phyloP scores from a whole-genome alignment of 2,329 filamentous ascomycete species.

The Pseudogymnoascus sp. region DNA sequence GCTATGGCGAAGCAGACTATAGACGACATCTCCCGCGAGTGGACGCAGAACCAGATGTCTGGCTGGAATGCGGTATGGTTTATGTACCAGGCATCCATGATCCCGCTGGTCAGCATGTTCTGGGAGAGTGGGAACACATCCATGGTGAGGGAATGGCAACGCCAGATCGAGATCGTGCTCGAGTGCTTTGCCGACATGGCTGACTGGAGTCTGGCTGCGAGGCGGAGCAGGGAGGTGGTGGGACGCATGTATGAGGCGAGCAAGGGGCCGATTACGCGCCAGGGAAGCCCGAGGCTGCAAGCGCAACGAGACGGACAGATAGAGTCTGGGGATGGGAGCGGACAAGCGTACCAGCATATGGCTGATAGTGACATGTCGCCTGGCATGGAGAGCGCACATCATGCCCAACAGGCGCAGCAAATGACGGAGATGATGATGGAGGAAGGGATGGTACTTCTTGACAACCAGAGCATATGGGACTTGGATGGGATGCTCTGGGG shows the following conservation, averaged over 20 bases:
- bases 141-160: slow-evolving; percentile 38
- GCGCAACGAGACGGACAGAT: slow-evolving; percentile 21
- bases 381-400: slow-evolving; percentile 22
- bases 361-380: slow-evolving; percentile 14
- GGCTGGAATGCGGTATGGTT: slow-evolving; percentile 81
- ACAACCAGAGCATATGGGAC: slow-evolving; percentile 49
- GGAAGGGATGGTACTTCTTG: slow-evolving; percentile 45
- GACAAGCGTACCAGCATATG: slow-evolving; percentile 10
- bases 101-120: slow-evolving; percentile 67
- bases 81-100: slow-evolving; percentile 72
- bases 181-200: slow-evolving; percentile 56
- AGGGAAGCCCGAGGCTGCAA: slow-evolving; percentile 27
- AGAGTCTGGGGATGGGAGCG: slow-evolving; percentile 15
- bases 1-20: slow-evolving; percentile 63
- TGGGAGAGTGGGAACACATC: slow-evolving; percentile 43
- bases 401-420: slow-evolving; percentile 33
- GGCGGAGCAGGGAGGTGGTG: slow-evolving; percentile 55
- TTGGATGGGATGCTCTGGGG: slow-evolving; percentile 50
- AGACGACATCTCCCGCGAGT: slow-evolving; percentile 62
- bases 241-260: slow-evolving; percentile 54
- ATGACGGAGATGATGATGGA: slow-evolving; percentile 40
- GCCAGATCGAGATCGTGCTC: slow-evolving; percentile 50
- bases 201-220: slow-evolving; percentile 56
- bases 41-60: slow-evolving; percentile 64
- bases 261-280: slow-evolving; percentile 22